phyloP scores from a whole-genome alignment of 768 basidiomycete genomes.

The Naganishia friedmannii region DNA sequence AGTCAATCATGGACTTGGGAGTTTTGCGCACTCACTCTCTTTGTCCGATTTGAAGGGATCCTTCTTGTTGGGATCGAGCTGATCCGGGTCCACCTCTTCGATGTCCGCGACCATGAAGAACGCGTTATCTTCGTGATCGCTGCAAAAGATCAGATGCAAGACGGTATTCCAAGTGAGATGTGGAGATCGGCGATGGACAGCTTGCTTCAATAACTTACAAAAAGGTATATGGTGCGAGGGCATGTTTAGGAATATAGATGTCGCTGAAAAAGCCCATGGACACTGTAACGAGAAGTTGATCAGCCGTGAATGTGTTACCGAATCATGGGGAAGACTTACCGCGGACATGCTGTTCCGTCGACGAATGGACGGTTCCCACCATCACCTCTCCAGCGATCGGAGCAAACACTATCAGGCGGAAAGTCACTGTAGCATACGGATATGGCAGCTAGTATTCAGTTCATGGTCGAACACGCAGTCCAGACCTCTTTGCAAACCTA shows the following conservation, averaged over 20 bases:
- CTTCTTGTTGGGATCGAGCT: conserved; percentile 9
- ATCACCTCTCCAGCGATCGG: conserved; percentile 88
- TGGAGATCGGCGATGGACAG: background rate
- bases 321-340: conserved; percentile 57
- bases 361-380: conserved; percentile 80
- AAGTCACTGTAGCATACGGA: conserved; percentile 61
- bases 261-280: conserved; percentile 91
- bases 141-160: background rate
- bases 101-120: conserved; percentile 18
- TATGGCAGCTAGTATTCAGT: background rate
- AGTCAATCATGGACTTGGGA: conserved; percentile 15
- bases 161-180: background rate
- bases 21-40: conserved; percentile 20
- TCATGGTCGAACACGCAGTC: background rate
- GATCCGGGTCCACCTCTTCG: conserved; percentile 9
- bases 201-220: conserved; percentile 43
- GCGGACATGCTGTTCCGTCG: conserved; percentile 78
- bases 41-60: conserved; percentile 17
- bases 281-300: conserved; percentile 57
- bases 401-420: conserved; percentile 84
- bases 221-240: conserved; percentile 69
- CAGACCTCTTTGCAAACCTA: conserved; percentile 47
- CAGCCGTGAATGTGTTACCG: conserved; percentile 1
- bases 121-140: conserved; percentile 21
- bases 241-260: conserved; percentile 73